Conservation (phyloP, 768 basidiomycete genomes). For the Trametes elegans region DNA sequence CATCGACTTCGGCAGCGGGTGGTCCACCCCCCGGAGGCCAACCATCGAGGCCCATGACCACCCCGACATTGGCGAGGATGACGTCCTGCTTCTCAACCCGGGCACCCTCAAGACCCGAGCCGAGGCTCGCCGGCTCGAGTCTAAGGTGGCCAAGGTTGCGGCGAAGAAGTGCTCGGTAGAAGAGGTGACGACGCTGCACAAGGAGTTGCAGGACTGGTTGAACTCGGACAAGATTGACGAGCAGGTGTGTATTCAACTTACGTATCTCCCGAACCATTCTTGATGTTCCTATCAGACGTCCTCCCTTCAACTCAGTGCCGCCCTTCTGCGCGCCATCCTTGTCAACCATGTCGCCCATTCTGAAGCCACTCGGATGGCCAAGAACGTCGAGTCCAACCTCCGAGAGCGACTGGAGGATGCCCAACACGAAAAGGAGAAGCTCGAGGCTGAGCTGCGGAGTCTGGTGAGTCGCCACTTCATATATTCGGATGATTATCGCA, state of each 20-base stretch:
- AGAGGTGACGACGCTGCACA: constrained; percentile 74
- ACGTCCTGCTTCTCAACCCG: constrained; percentile 24
- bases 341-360: constrained; percentile 81
- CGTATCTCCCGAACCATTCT: neutral
- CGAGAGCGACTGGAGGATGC: constrained; percentile 66
- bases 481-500: constrained; percentile 5
- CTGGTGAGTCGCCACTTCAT: constrained; percentile 38
- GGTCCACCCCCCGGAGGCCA: constrained; percentile 52
- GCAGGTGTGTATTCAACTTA: constrained; percentile 68
- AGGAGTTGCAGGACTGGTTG: constrained; percentile 78
- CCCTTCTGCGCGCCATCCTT: constrained; percentile 77
- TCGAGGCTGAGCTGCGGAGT: constrained; percentile 73
- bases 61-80: constrained; percentile 36
- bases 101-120: constrained; percentile 36
- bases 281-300: constrained; percentile 44
- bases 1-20: constrained; percentile 70
- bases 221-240: constrained; percentile 58
- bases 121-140: constrained; percentile 67
- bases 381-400: constrained; percentile 57
- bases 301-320: constrained; percentile 72
- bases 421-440: constrained; percentile 52
- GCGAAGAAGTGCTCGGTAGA: constrained; percentile 87
- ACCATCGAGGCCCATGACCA: constrained; percentile 45
- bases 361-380: constrained; percentile 68
- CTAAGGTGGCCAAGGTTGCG: constrained; percentile 75